Conservation (phyloP, 176 grass and related monocot genomes). For the Musa troglodytarum region DNA sequence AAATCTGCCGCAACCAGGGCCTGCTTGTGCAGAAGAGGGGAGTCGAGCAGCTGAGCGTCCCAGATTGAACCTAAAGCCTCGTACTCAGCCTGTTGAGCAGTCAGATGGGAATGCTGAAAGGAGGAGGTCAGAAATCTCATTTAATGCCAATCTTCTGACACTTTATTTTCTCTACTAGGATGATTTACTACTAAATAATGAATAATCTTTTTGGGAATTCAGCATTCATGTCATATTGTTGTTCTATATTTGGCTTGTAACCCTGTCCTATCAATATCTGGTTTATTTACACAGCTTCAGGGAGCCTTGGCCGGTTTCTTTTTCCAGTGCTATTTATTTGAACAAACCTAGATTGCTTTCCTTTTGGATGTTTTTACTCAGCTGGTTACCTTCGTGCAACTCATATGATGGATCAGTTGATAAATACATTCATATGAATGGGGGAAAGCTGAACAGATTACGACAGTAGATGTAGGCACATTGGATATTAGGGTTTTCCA, state of each 20-base stretch:
- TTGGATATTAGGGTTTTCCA: neutral
- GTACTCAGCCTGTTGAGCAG: conserved; percentile 34
- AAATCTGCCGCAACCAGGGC: conserved; percentile 29
- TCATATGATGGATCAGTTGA: neutral
- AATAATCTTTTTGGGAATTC: neutral
- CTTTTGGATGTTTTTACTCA: neutral
- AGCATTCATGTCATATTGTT: neutral
- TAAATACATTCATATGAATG: neutral
- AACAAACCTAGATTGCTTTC: neutral
- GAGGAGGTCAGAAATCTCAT: conserved; percentile 39
- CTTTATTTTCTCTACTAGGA: too few species aligned
- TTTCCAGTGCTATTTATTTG: neutral
- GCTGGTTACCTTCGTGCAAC: neutral
- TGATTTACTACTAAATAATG: too few species aligned
- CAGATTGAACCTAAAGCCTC: conserved; percentile 71
- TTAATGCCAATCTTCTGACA: too few species aligned
- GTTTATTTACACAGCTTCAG: neutral
- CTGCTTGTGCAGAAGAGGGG: conserved; percentile 33
- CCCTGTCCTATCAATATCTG: neutral
- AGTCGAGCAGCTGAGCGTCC: conserved; percentile 39
- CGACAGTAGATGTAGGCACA: too few species aligned
- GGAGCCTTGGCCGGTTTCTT: neutral
- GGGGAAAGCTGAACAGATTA: too few species aligned
- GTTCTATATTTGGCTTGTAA: neutral
- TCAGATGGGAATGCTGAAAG: conserved; percentile 45